Conservation (phyloP, 2,329 filamentous ascomycete species). For the Zarea fungicola region DNA sequence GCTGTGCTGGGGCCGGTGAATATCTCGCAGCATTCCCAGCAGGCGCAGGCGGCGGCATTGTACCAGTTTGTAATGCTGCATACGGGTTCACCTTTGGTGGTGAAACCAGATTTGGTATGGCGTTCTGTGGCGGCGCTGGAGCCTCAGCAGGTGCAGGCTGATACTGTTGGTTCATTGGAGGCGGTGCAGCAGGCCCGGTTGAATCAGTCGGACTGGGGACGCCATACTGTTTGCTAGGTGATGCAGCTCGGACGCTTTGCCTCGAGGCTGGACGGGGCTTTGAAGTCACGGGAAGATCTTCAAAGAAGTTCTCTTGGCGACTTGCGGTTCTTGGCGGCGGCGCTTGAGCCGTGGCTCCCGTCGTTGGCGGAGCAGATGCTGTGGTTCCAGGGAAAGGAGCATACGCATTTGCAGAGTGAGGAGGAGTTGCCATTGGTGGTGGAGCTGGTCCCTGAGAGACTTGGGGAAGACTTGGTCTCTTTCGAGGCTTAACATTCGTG, state of each 20-base stretch:
- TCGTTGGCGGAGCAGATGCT: conserved; percentile 12
- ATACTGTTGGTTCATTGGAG: conserved; percentile 3
- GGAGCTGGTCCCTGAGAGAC: conserved; percentile 40
- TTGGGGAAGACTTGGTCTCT: conserved; percentile 56
- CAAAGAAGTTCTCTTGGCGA: conserved; percentile 62
- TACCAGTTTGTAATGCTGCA: conserved; percentile 37
- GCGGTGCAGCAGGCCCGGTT: background rate
- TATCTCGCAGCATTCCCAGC: conserved; percentile 45
- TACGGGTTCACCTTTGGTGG: conserved; percentile 51
- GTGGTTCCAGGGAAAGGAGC: conserved; percentile 34
- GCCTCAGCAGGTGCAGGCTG: conserved; percentile 14
- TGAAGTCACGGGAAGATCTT: conserved; percentile 63
- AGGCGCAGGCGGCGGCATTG: conserved; percentile 27
- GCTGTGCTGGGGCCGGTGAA: conserved; percentile 52
- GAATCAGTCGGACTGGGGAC: background rate
- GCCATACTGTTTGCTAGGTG: conserved; percentile 33
- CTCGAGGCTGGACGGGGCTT: conserved; percentile 58
- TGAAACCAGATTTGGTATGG: conserved; percentile 41
- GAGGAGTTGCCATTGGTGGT: conserved; percentile 36
- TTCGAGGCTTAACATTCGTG: conserved; percentile 56
- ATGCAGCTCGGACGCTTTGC: conserved; percentile 40
- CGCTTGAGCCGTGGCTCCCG: conserved; percentile 26
- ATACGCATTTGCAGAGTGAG: conserved; percentile 58
- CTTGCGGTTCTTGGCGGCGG: conserved; percentile 41
- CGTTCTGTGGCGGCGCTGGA: conserved; percentile 30